Percentiles rank a stretch among this genome's conserved stretches.
Conservation (phyloP, 148 eudicot genomes). For the Spergularia bocconei region DNA sequence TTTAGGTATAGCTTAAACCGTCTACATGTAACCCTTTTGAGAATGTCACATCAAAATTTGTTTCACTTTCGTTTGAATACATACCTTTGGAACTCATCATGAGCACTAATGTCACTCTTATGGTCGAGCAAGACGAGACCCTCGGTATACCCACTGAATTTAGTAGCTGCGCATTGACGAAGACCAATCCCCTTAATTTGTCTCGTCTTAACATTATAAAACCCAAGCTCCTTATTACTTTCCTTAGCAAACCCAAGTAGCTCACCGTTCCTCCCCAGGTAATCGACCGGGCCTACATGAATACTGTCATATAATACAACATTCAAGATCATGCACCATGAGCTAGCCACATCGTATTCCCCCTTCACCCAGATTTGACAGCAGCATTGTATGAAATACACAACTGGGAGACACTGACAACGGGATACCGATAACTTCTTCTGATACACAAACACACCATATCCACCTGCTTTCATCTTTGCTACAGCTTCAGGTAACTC, state of each 20-base stretch:
- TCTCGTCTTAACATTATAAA: not conserved
- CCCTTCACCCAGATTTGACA: not conserved
- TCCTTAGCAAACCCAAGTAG: not conserved
- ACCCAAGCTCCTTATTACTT: not conserved
- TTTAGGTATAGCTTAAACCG: too few relatives aligned
- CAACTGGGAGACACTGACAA: not conserved
- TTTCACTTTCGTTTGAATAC: too few relatives aligned
- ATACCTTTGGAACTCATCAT: not conserved
- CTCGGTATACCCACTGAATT: not conserved
- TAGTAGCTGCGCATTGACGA: not conserved
- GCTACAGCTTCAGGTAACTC: not conserved
- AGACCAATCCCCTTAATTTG: not conserved
- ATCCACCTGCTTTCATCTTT: too few relatives aligned
- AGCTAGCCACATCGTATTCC: not conserved
- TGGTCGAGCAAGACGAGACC: constrained; percentile 14
- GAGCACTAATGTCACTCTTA: not conserved
- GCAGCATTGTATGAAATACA: not conserved
- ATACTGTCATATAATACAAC: too few relatives aligned
- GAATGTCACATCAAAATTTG: too few relatives aligned
- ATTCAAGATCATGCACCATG: not conserved
- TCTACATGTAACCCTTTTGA: too few relatives aligned
- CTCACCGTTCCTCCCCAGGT: not conserved
- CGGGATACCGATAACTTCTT: not conserved
- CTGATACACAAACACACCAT: not conserved
- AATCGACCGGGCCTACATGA: not conserved